Evolutionary conservation across 257 asterid species (phyloP).

Genomic region (Solanum appendiculatum): DNA sequence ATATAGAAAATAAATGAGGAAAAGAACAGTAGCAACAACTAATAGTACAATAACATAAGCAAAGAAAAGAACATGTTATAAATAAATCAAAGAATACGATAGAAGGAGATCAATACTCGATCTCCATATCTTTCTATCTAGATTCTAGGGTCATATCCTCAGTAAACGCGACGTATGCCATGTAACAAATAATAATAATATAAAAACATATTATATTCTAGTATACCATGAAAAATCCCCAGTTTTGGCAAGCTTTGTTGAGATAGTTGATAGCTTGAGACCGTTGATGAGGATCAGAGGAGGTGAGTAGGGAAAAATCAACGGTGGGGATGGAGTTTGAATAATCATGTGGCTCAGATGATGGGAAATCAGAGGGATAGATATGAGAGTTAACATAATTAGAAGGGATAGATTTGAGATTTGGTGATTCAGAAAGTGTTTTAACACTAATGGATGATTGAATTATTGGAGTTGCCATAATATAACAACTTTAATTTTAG

Average conservation of each 20-base stretch:
- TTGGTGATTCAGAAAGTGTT: slow-evolving; percentile 25
- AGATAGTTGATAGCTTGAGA: slow-evolving; percentile 35
- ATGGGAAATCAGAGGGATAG: slow-evolving; percentile 11
- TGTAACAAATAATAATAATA: neutral
- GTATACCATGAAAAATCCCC: slow-evolving; percentile 63
- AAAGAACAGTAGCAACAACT: no score
- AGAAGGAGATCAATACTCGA: no score
- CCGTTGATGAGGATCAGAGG: slow-evolving; percentile 16
- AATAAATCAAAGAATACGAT: no score
- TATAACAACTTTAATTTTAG: neutral
- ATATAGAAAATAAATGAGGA: no score
- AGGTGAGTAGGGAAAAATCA: slow-evolving; percentile 33
- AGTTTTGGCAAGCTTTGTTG: slow-evolving; percentile 34
- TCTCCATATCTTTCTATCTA: no score
- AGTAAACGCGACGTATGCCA: no score
- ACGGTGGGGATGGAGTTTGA: slow-evolving; percentile 27
- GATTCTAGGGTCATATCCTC: no score
- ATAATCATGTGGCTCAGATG: slow-evolving; percentile 14
- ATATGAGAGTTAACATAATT: slow-evolving; percentile 23
- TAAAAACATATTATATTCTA: neutral
- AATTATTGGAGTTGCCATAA: neutral
- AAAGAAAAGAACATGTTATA: no score
- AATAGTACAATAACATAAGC: no score
- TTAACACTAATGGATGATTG: slow-evolving; percentile 7
- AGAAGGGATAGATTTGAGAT: slow-evolving; percentile 40